Evolutionary conservation across 768 basidiomycete genomes (phyloP).

Genomic region (Russula foetens): DNA sequence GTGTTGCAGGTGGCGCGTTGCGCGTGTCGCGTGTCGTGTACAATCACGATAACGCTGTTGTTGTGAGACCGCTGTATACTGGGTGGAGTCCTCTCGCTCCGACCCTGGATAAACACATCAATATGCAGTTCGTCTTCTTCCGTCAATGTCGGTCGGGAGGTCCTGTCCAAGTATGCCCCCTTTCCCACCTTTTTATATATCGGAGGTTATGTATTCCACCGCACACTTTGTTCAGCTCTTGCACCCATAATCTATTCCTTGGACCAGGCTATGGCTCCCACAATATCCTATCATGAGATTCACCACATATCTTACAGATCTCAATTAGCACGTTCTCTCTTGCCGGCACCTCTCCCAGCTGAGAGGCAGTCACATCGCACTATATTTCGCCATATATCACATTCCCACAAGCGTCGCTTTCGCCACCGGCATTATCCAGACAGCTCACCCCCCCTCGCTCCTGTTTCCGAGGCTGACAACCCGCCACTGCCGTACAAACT

Average conservation of each 20-base stretch:
- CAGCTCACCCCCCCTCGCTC: background rate
- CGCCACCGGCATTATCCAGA: background rate
- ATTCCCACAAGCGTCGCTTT: slow-evolving; percentile 4
- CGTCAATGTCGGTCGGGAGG: background rate
- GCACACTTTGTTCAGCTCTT: background rate
- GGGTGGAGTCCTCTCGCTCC: too few relatives aligned
- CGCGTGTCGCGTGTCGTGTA: too few relatives aligned
- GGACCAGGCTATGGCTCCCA: slow-evolving; percentile 9
- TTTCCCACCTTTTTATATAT: background rate
- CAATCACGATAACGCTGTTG: too few relatives aligned
- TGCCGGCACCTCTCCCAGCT: background rate
- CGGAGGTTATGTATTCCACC: slow-evolving; percentile 6
- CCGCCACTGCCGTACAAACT: background rate
- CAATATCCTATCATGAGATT: slow-evolving; percentile 3
- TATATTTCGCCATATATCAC: background rate
- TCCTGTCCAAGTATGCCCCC: background rate
- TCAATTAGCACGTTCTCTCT: background rate
- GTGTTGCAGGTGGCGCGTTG: too few relatives aligned
- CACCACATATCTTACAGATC: background rate
- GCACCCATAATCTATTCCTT: slow-evolving; percentile 8
- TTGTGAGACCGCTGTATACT: too few relatives aligned
- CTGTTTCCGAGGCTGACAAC: background rate
- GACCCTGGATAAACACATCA: too few relatives aligned
- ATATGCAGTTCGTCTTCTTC: background rate
- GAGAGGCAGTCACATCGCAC: background rate